Evolutionary conservation across 768 basidiomycete species (phyloP), one percentile per base, ranked within the genome.

Genomic region (Gloeophyllum trabeum): DNA sequence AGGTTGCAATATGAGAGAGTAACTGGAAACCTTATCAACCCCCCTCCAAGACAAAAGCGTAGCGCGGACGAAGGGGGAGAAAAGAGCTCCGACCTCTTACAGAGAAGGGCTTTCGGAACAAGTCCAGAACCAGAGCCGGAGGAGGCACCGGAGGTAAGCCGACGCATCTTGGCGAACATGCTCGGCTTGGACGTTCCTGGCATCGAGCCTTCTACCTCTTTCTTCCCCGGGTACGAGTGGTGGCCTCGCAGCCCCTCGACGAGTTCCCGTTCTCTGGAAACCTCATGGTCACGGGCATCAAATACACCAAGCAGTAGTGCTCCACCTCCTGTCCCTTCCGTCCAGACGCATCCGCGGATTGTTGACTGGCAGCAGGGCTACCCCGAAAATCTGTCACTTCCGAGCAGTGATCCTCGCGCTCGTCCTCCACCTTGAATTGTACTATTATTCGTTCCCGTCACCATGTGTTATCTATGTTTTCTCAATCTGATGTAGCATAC

Each of bases 141-240:
- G 19, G 23, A 26, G 37, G 7, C 37, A 43, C 42, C 19, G 36
- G 79, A 79, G 46, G 61, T 81, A 43, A 73, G 71, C 46, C 73
- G 71, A 24, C 69, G 76, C 37, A 67, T 81, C 44, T 80, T 81
- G 78, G 79, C 79, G 12, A 76, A 80, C 50, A 81, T 81, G 78
- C 59, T 81, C 19, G 79, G 78, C 13, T 57, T 81, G 19, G 76
- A 80, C 54, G 67, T 80, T 45, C 76, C 76, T 35, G 78, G 76
- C 22, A 65, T 79, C 24, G 59, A 65, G 14, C 57, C 60, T 5
- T 78, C 79, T 44, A 67, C 77, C 30, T 76, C 79, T 30, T 64
- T 59, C 42, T 62, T 59, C 42, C 61, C 61, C 37, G 78, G 75
- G 21, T 79, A 75, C 50, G 76, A 79, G 52, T 79, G 75, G 79